Evolutionary conservation across 31 red algal species (phyloP).

Genomic region (Porphyra umbilicalis): DNA sequence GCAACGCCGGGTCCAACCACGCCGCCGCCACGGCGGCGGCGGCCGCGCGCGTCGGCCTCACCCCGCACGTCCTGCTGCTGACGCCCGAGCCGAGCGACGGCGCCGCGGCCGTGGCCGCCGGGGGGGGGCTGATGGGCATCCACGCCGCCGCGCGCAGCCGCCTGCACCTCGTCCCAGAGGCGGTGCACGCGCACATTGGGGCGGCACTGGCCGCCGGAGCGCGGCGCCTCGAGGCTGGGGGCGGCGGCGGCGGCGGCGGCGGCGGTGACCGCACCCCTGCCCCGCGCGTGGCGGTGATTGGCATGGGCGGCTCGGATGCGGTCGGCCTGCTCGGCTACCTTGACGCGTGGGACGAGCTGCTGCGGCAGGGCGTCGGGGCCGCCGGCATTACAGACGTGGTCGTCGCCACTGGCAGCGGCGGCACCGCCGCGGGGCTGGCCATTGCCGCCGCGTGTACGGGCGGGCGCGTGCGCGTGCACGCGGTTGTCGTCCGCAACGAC

Average conservation of each 20-base stretch:
- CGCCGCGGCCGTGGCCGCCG: background rate
- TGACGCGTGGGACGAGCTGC: conserved; percentile 42
- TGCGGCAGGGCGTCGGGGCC: conserved; percentile 26
- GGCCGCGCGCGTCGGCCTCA: conserved; percentile 4
- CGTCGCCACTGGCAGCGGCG: conserved; percentile 39
- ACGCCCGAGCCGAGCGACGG: background rate
- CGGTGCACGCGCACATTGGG: background rate
- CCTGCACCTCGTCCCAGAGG: background rate
- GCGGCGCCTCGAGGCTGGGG: background rate
- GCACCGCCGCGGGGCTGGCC: conserved; percentile 64
- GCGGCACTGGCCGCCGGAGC: background rate
- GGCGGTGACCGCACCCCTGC: background rate
- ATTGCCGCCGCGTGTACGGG: conserved; percentile 37
- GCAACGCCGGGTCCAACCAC: conserved; percentile 52
- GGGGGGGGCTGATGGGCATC: background rate
- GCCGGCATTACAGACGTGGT: conserved; percentile 28
- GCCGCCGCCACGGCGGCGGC: conserved; percentile 20
- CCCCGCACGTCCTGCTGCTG: conserved; percentile 16
- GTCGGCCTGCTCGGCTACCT: conserved; percentile 61
- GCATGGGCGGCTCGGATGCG: conserved; percentile 57
- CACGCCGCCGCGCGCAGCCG: background rate
- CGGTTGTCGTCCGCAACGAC: conserved; percentile 50
- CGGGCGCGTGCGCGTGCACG: conserved; percentile 21
- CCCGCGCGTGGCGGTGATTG: conserved; percentile 21
- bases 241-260: background rate